phyloP scores from a whole-genome alignment of 129 eudicot species.

The Flaveria bidentis region DNA sequence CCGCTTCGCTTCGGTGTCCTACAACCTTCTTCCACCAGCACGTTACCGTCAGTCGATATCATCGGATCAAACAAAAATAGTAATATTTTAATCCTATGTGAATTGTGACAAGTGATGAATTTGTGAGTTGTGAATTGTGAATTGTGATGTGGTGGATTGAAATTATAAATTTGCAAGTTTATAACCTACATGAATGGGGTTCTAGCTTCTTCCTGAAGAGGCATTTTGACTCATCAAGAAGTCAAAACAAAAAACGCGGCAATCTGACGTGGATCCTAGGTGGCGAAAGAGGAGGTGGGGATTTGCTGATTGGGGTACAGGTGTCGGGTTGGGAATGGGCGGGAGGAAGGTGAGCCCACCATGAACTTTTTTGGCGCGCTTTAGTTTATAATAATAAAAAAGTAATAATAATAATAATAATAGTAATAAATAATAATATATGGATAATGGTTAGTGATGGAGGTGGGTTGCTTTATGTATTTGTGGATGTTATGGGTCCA shows the following conservation, averaged over 20 bases:
- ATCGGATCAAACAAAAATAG: constrained; percentile 5
- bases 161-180: not conserved
- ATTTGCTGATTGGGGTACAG: constrained; percentile 1
- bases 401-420: too few species aligned
- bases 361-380: constrained; percentile 10
- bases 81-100: not conserved
- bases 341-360: not conserved
- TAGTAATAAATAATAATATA: not conserved
- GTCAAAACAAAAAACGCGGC: not conserved
- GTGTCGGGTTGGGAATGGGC: constrained; percentile 11
- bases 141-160: not conserved
- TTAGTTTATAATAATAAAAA: not conserved
- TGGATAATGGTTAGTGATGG: not conserved
- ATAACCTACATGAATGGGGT: not conserved
- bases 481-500: not conserved
- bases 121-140: not conserved
- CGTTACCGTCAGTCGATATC: constrained; percentile 26
- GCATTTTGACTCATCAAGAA: not conserved
- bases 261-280: constrained; percentile 28
- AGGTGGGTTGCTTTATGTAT: constrained; percentile 9
- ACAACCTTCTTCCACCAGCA: constrained; percentile 37
- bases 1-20: constrained; percentile 40
- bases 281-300: constrained; percentile 16
- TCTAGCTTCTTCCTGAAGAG: constrained; percentile 25
- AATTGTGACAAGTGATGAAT: not conserved